phyloP scores from a whole-genome alignment of 495 filamentous ascomycete genomes.

The Jackrogersella minutella region DNA sequence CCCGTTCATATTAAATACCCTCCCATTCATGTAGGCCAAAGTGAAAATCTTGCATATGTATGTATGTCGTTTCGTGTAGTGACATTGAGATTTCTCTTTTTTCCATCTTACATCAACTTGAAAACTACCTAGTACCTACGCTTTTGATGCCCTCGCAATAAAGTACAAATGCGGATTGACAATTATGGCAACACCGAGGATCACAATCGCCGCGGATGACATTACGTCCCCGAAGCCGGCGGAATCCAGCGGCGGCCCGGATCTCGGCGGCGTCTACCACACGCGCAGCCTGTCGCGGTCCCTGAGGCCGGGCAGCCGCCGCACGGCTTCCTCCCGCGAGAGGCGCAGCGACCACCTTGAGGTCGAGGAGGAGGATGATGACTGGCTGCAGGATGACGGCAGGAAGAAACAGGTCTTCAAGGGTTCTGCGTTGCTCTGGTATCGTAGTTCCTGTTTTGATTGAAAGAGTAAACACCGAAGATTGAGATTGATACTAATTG shows the following conservation, averaged over 20 bases:
- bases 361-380: slow-evolving; percentile 51
- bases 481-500: slow-evolving; percentile 17
- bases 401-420: slow-evolving; percentile 56
- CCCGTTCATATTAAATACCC: slow-evolving; percentile 15
- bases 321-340: slow-evolving; percentile 42
- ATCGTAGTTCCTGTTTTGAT: slow-evolving; percentile 17
- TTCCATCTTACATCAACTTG: background rate
- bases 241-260: slow-evolving; percentile 2
- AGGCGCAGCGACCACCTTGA: slow-evolving; percentile 37
- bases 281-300: slow-evolving; percentile 46
- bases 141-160: slow-evolving; percentile 5
- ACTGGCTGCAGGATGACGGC: slow-evolving; percentile 46
- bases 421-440: slow-evolving; percentile 55
- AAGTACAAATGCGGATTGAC: slow-evolving; percentile 4
- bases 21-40: slow-evolving; percentile 4
- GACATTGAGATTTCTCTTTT: slow-evolving; percentile 3
- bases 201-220: slow-evolving; percentile 41
- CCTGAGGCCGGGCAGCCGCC: slow-evolving; percentile 34
- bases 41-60: background rate
- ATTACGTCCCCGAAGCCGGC: slow-evolving; percentile 25
- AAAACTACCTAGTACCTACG: too few species aligned
- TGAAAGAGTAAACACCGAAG: background rate
- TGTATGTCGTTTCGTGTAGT: background rate
- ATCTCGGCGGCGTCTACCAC: slow-evolving; percentile 51
- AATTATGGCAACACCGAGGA: slow-evolving; percentile 24